Base-by-base conservation (phyloP, 257 asterid species). In the Nicotiana tabacum region DNA sequence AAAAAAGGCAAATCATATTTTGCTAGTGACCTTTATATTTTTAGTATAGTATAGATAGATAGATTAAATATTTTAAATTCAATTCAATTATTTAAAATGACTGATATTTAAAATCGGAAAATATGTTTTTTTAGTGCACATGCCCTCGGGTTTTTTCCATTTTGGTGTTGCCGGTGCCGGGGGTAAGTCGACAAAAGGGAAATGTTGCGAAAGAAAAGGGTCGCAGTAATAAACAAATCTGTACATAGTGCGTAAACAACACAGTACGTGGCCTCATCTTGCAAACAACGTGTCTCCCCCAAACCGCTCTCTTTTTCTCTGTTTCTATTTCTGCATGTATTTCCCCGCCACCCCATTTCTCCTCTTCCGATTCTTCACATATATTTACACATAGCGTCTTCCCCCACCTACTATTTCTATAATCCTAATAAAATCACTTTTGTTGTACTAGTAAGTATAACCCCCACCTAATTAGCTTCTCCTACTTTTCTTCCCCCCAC, bases 201-300 rank as follows among this genome's bases (percentile, higher is more conserved):
- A 43, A 43, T 43, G 51, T 43, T 9, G 3, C 11, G 51, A 43
- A 8, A 11, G 51, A 43, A 43, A 8, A 39, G 48, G 48, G 48
- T 7, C 3, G 11, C 11, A 43, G 2, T 2, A 8, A 43, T 43
- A 43, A 43, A 43, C 51, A 43, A 43, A 43, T 43, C 11, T 43
- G 51, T 43, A 43, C 11, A 7, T 2, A 17, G 29, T 17, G 29
- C 13, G 21, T 33, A 9, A 16, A 67, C 15, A 67, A 67, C 29
- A 35, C 4, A 9, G n/a, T 72, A 83, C 70, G 79, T 77, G 85
- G 70, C 82, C 53, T 21, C 72, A 65, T 30, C 61, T 32, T 46
- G 46, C 21, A 74, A 33, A 70, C 6, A 13, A 84, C 81, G 87
- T 84, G 84, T 16, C 84, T 76, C 10, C 82, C 56, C 57, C 51